phyloP scores from a whole-genome alignment of 148 eudicot genomes.

The Rhododendron mucronatum region DNA sequence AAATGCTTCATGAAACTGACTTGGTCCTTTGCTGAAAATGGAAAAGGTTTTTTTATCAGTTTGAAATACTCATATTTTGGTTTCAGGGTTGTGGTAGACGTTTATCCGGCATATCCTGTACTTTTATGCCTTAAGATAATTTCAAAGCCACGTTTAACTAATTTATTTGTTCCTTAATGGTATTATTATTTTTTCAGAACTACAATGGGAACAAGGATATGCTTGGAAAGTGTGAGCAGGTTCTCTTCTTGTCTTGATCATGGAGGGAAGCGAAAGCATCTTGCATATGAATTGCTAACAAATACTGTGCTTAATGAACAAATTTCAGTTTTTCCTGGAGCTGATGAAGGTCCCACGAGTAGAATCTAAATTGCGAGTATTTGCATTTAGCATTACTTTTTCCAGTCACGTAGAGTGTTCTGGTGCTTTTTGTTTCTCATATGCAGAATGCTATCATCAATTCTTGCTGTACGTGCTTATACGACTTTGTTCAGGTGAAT shows the following conservation, averaged over 20 bases:
- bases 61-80: neutral
- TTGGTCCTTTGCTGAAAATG: neutral
- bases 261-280: neutral
- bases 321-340: conserved; percentile 87
- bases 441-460: neutral
- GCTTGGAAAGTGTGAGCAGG: conserved; percentile 99
- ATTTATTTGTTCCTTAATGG: conserved; percentile 6
- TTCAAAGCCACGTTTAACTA: neutral
- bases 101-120: neutral
- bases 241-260: conserved; percentile 17
- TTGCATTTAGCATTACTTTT: conserved; percentile 86
- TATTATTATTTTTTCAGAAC: conserved; percentile 48
- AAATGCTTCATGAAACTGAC: neutral
- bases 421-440: neutral
- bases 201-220: conserved; percentile 79
- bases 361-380: conserved; percentile 90
- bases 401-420: conserved; percentile 58
- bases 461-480: conserved; percentile 3
- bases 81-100: neutral
- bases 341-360: conserved; percentile 97
- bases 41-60: neutral
- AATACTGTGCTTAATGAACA: conserved; percentile 14
- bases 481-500: conserved; percentile 45
- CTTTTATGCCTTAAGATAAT: neutral
- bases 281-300: conserved; percentile 18